Evolutionary conservation across 768 basidiomycete genomes (phyloP).

Genomic region (Mycena maculata): DNA sequence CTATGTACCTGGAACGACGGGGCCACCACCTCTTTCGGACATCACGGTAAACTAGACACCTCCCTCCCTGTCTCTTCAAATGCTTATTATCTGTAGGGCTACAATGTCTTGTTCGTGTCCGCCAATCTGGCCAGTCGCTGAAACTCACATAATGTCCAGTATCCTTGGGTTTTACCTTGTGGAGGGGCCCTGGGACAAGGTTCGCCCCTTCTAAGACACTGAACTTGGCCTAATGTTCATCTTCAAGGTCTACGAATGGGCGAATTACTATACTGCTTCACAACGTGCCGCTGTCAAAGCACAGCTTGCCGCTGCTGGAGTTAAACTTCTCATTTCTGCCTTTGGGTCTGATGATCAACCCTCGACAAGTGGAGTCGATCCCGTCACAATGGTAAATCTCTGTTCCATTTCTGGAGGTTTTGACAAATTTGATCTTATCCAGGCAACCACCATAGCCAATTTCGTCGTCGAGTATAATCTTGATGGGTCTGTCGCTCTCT

Average conservation of each 20-base stretch:
- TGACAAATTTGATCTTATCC: constrained; percentile 57
- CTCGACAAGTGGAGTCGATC: constrained; percentile 67
- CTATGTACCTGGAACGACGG: constrained; percentile 57
- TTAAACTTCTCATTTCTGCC: constrained; percentile 73
- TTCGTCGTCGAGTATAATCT: constrained; percentile 71
- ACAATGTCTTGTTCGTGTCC: constrained; percentile 60
- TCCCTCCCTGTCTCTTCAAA: not conserved
- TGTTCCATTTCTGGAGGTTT: not conserved
- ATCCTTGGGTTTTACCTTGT: constrained; percentile 65
- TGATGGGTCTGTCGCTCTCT: too few relatives aligned
- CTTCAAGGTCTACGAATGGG: constrained; percentile 62
- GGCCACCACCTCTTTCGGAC: too few relatives aligned
- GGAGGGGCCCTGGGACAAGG: constrained; percentile 70
- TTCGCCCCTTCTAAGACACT: constrained; percentile 23
- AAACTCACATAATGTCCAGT: constrained; percentile 38
- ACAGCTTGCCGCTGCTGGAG: constrained; percentile 66
- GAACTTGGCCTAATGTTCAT: not conserved
- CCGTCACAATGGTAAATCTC: constrained; percentile 57
- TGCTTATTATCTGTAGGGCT: constrained; percentile 57
- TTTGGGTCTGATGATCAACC: constrained; percentile 73
- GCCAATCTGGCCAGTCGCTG: constrained; percentile 1
- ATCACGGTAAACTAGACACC: constrained; percentile 56
- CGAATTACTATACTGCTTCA: constrained; percentile 52
- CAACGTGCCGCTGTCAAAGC: constrained; percentile 62
- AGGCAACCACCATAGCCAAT: constrained; percentile 74